These are phyloP conservation scores for Pyrus communis DNA, from an alignment of 306 rosid genomes.

Conservation along the genomic window DNA sequence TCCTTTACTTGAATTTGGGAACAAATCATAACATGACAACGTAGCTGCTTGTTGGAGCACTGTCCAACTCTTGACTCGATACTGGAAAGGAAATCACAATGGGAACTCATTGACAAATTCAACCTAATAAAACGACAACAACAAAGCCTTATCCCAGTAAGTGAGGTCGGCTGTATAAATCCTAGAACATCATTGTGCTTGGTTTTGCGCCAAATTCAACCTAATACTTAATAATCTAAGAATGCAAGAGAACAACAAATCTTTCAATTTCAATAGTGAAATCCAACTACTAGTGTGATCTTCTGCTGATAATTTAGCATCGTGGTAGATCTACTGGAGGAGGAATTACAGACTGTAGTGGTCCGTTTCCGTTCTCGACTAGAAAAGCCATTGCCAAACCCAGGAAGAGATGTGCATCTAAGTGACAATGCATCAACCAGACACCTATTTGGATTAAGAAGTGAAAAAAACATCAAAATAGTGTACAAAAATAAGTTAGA, in stretches of 20 bases:
- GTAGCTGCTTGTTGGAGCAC: conserved; percentile 18
- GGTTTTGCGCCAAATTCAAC: neutral
- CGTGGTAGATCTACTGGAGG: conserved; percentile 88
- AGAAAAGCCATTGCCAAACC: conserved; percentile 74
- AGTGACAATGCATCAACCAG: conserved; percentile 92
- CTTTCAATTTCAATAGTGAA: conserved; percentile 10
- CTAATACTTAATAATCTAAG: neutral
- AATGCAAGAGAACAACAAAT: conserved; percentile 12
- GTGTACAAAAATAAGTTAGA: conserved; percentile 5
- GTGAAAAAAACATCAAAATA: neutral
- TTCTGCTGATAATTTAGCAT: conserved; percentile 41
- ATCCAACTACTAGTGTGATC: conserved; percentile 13
- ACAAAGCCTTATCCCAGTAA: too few relatives aligned
- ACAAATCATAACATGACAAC: conserved; percentile 11
- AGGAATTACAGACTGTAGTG: conserved; percentile 66
- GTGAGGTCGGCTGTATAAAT: too few relatives aligned
- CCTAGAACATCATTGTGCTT: too few relatives aligned
- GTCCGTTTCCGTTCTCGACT: conserved; percentile 81
- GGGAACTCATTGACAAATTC: conserved; percentile 10
- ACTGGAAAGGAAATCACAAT: neutral
- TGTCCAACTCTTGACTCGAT: conserved; percentile 20
- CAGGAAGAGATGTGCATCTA: conserved; percentile 66
- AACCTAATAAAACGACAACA: neutral
- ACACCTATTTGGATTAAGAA: conserved; percentile 41
- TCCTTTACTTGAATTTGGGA: conserved; percentile 15